phyloP scores from a whole-genome alignment of 2,329 filamentous ascomycete species.

The Esteya vermicola region DNA sequence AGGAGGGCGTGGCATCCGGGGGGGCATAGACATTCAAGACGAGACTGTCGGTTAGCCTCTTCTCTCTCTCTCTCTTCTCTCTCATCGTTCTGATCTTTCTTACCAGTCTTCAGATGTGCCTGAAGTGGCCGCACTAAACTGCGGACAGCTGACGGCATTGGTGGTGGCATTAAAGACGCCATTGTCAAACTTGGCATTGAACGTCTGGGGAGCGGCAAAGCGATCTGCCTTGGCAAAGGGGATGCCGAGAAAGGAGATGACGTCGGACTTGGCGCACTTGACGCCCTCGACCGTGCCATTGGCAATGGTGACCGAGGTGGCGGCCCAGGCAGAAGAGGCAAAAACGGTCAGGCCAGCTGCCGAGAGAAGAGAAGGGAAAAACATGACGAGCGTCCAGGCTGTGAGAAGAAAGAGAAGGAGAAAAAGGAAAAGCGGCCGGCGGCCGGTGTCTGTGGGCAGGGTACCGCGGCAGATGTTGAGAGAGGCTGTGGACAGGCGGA shows the following conservation, averaged over 20 bases:
- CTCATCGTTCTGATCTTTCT: no score
- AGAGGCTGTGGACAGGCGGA: no score
- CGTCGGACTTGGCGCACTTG: neutral
- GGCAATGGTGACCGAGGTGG: neutral
- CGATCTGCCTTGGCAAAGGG: conserved; percentile 15
- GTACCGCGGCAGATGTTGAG: no score
- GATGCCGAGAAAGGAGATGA: conserved; percentile 14
- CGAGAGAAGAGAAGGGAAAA: neutral
- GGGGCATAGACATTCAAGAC: conserved; percentile 53
- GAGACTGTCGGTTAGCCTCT: conserved; percentile 23
- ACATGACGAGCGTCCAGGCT: no score
- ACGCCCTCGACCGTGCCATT: neutral
- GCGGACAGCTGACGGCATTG: neutral
- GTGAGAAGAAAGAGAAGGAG: no score
- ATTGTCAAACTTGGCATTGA: conserved; percentile 7
- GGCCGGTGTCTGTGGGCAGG: no score
- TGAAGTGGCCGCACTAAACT: neutral
- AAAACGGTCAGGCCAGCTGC: no score
- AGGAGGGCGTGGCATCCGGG: conserved; percentile 22
- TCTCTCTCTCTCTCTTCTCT: neutral
- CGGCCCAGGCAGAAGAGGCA: no score
- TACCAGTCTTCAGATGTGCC: conserved; percentile 1
- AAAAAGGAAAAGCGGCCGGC: no score
- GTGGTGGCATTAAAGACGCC: neutral
- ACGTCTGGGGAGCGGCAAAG: conserved; percentile 13